Base-by-base conservation (phyloP, 345 rosid species). In the Reutealis trisperma region DNA sequence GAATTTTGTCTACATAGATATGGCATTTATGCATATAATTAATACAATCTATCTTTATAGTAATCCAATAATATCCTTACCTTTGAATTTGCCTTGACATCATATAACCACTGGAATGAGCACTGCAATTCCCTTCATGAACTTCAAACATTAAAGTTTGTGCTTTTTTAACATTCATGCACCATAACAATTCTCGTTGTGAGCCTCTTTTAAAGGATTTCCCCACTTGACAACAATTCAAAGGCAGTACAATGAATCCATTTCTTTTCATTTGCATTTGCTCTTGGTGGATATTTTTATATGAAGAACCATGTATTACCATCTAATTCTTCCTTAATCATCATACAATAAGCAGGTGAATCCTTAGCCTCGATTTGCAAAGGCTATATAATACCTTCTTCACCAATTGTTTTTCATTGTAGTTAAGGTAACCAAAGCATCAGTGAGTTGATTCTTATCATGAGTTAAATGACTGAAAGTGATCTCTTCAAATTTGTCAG, bases 121-220 rank as follows among this genome's bases (percentile, higher is more conserved):
- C n/a, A n/a, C n/a, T n/a, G n/a, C n/a, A n/a, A n/a, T n/a, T n/a
- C n/a, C n/a, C n/a, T n/a, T n/a, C n/a, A n/a, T n/a, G n/a, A n/a
- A n/a, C n/a, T n/a, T n/a, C n/a, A n/a, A n/a, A n/a, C n/a, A n/a
- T n/a, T n/a, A n/a, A n/a, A n/a, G n/a, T n/a, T n/a, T n/a, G n/a
- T n/a, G n/a, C n/a, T n/a, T n/a, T n/a, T n/a, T n/a, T n/a, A n/a
- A n/a, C n/a, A n/a, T n/a, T n/a, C n/a, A n/a, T n/a, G n/a, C n/a
- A n/a, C 1, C 22, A 6, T 0, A 49, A 0, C 0, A 24, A 69
- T 0, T 22, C 2, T 0, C 0, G 2, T 0, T 69, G 0, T 3
- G n/a, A 13, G 8, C 13, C 22, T 0, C 34, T 47, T 25, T 68
- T 68, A 68, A 2, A 45, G 24, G 2, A 47, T 15, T 5, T 45